Evolutionary conservation across 78 protist species (phyloP).

Genomic region (Ministeria vibrans): DNA sequence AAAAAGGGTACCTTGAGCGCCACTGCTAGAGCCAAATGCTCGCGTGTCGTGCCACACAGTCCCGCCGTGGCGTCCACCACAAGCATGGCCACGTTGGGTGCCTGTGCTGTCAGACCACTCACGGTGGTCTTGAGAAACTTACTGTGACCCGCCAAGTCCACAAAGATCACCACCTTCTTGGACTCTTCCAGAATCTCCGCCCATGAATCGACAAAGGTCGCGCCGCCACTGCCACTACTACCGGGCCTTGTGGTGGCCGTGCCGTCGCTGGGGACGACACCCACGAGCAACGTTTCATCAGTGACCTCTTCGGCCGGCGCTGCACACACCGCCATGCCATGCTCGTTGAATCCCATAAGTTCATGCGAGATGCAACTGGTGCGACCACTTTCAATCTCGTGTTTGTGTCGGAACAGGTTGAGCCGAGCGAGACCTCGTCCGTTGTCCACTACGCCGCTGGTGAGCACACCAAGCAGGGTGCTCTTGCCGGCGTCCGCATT

Average conservation of each 20-base stretch:
- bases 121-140: slow-evolving; percentile 88
- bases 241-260: background rate
- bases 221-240: too few relatives aligned
- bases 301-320: background rate
- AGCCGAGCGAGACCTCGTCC: slow-evolving; percentile 88
- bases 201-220: too few relatives aligned
- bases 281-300: too few relatives aligned
- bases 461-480: slow-evolving; percentile 81
- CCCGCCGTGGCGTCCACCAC: slow-evolving; percentile 10
- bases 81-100: slow-evolving; percentile 71
- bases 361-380: slow-evolving; percentile 73
- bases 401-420: slow-evolving; percentile 75
- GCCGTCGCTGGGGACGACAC: too few relatives aligned
- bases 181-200: background rate
- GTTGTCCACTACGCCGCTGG: slow-evolving; percentile 75
- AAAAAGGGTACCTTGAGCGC: slow-evolving; percentile 79
- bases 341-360: slow-evolving; percentile 69
- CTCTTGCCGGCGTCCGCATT: slow-evolving; percentile 16
- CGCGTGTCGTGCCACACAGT: slow-evolving; percentile 10
- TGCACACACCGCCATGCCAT: slow-evolving; percentile 31
- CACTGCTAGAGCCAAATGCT: slow-evolving; percentile 83
- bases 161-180: slow-evolving; percentile 30
- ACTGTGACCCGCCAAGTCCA: slow-evolving; percentile 89
- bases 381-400: slow-evolving; percentile 81
- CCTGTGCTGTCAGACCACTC: slow-evolving; percentile 80